phyloP scores from a whole-genome alignment of 2,329 filamentous ascomycete species.

The Volutella citrinella region DNA sequence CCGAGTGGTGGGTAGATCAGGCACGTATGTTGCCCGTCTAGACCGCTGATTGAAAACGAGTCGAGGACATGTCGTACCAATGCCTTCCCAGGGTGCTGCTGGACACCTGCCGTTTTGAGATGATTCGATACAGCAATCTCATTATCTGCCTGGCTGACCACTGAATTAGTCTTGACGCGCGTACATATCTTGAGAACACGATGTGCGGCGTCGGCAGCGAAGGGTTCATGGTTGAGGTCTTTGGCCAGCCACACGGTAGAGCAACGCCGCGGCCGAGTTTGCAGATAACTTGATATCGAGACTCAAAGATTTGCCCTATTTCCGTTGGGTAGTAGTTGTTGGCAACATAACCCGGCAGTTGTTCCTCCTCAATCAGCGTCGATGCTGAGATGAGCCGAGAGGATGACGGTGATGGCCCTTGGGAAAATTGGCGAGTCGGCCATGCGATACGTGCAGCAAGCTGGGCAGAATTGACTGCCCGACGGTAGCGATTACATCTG shows the following conservation, averaged over 20 bases:
- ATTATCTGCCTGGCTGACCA: background rate
- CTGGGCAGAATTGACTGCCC: no score
- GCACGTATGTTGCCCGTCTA: background rate
- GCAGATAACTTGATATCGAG: background rate
- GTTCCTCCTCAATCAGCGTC: slow-evolving; percentile 6
- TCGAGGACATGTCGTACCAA: background rate
- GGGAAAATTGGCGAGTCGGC: no score
- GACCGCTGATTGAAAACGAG: background rate
- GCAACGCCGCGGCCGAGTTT: slow-evolving; percentile 1
- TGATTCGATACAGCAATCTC: background rate
- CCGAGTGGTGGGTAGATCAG: background rate
- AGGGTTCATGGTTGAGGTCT: background rate
- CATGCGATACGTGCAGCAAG: no score
- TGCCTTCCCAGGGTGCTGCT: background rate
- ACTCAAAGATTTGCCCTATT: background rate
- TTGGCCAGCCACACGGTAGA: slow-evolving; percentile 1
- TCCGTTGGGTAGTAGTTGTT: background rate
- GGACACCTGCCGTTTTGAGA: background rate
- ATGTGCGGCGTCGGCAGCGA: no score
- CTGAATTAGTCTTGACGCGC: no score
- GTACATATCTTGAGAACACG: slow-evolving; percentile 1
- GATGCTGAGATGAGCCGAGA: no score
- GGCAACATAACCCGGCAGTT: background rate
- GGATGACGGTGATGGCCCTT: no score
- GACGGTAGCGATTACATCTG: no score